Evolutionary conservation across 2,329 filamentous ascomycete species (phyloP).

Genomic region (Curvularia eragrostidis): DNA sequence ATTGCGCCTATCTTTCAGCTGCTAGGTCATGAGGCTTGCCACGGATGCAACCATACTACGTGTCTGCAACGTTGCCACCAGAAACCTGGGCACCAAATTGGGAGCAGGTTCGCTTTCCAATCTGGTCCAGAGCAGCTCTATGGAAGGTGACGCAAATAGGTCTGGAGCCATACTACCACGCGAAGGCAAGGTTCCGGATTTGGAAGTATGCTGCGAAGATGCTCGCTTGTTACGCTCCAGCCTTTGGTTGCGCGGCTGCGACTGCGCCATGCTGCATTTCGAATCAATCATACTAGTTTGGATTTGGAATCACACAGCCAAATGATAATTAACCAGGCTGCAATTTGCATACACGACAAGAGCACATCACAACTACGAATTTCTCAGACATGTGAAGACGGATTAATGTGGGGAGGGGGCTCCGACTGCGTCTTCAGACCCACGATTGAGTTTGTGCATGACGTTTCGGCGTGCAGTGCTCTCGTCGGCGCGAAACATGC

Average conservation of each 20-base stretch:
- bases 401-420: constrained; percentile 8
- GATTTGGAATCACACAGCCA: constrained; percentile 1
- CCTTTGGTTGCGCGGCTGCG: constrained; percentile 10
- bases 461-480: not conserved
- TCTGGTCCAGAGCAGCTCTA: constrained; percentile 3
- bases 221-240: constrained; percentile 11
- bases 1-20: constrained; percentile 19
- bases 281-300: not conserved
- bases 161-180: constrained; percentile 7
- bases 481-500: constrained; percentile 6
- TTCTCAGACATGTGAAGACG: constrained; percentile 3
- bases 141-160: constrained; percentile 4
- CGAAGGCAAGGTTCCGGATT: constrained; percentile 6
- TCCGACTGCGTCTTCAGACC: constrained; percentile 7
- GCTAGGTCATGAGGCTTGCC: constrained; percentile 8
- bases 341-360: constrained; percentile 1
- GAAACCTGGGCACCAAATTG: constrained; percentile 1
- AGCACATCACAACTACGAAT: not conserved
- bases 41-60: constrained; percentile 17
- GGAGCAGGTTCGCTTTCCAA: constrained; percentile 2
- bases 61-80: constrained; percentile 11
- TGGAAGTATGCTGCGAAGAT: constrained; percentile 17
- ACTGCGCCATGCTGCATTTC: constrained; percentile 10
- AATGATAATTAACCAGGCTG: not conserved
- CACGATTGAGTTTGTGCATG: constrained; percentile 1